These are phyloP conservation scores for Stenocarpella maydis DNA, from an alignment of 2,329 filamentous ascomycete species.

Conservation along the genomic window DNA sequence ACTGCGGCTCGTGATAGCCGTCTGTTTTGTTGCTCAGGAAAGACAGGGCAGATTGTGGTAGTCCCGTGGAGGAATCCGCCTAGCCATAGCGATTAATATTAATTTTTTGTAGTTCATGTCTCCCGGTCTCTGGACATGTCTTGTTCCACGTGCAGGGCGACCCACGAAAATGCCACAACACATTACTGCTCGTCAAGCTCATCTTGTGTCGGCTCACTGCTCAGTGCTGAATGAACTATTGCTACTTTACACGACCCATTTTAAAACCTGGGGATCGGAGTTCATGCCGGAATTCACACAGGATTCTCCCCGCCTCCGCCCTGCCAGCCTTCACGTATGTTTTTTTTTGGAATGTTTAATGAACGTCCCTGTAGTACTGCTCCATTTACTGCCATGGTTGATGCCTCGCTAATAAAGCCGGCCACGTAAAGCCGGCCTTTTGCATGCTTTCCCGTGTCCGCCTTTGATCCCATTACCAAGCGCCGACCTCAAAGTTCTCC, in stretches of 20 bases:
- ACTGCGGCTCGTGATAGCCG: too few species aligned
- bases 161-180: too few species aligned
- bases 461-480: constrained; percentile 69
- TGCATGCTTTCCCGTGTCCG: neutral
- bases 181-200: neutral
- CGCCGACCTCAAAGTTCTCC: constrained; percentile 94
- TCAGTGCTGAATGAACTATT: neutral
- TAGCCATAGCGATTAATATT: neutral
- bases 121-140: neutral
- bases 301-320: neutral
- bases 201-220: neutral
- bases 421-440: neutral
- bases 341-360: neutral
- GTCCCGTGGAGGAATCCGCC: neutral
- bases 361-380: neutral
- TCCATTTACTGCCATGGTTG: neutral
- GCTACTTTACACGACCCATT: constrained; percentile 3
- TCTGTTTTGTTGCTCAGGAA: neutral
- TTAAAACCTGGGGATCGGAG: neutral
- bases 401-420: neutral
- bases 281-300: neutral
- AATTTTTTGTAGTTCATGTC: neutral
- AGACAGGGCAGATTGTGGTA: neutral
- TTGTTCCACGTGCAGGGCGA: neutral
- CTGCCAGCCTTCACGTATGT: neutral